Conservation (phyloP, 441 rosid genomes). For the Erysimum pusillum region DNA sequence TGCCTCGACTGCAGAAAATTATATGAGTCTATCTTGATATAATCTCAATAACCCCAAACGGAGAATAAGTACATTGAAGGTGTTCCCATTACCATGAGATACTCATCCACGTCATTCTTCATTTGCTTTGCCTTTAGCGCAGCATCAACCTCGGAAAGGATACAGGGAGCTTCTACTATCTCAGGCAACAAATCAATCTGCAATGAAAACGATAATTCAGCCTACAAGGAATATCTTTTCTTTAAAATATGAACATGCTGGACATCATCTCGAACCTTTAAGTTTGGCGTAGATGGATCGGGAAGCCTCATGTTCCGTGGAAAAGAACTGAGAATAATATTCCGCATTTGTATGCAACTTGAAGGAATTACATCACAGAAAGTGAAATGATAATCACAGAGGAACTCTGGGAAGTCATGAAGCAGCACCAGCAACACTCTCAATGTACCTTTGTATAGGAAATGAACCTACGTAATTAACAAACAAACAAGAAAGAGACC, state of each 20-base stretch:
- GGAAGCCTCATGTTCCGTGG: conserved; percentile 99
- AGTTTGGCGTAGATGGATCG: conserved; percentile 97
- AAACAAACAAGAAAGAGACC: conserved; percentile 35
- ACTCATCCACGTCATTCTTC: conserved; percentile 96
- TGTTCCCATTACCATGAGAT: conserved; percentile 71
- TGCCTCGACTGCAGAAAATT: conserved; percentile 69
- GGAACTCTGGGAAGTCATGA: conserved; percentile 98
- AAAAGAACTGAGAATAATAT: conserved; percentile 94
- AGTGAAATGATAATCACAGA: conserved; percentile 97
- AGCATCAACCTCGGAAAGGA: conserved; percentile 95
- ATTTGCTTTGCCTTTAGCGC: conserved; percentile 86
- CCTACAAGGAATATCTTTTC: background rate
- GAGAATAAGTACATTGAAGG: background rate
- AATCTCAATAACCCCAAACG: conserved; percentile 5
- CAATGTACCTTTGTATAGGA: conserved; percentile 92
- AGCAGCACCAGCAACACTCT: conserved; percentile 96
- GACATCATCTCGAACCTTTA: conserved; percentile 67
- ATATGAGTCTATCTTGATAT: background rate
- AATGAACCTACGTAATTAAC: conserved; percentile 69
- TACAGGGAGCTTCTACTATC: conserved; percentile 85
- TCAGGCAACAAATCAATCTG: conserved; percentile 99
- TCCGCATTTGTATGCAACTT: conserved; percentile 99
- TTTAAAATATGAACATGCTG: conserved; percentile 12
- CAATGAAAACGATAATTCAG: conserved; percentile 36
- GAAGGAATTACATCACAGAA: conserved; percentile 99